Percentiles rank a stretch among this genome's conserved stretches.
Conservation (phyloP, 768 basidiomycete genomes). For the Boletus coccyginus region DNA sequence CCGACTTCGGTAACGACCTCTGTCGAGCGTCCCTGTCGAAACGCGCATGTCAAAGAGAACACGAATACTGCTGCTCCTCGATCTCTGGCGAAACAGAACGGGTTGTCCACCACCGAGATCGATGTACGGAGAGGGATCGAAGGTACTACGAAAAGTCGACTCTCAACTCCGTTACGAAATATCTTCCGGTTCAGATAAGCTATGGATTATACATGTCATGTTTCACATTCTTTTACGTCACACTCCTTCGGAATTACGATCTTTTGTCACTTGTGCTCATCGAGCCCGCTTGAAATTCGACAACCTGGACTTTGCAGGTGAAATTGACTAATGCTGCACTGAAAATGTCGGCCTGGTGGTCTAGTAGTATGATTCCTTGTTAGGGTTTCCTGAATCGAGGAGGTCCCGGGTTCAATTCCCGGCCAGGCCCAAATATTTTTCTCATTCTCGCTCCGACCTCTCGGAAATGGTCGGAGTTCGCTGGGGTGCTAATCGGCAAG, state of each 20-base stretch:
- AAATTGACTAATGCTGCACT: accelerated
- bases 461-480: constrained; percentile 3
- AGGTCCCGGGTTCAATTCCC: constrained; percentile 63
- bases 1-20: not conserved
- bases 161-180: constrained; percentile 30
- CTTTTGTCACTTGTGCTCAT: not conserved
- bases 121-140: constrained; percentile 27
- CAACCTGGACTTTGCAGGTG: not conserved
- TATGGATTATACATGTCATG: not conserved
- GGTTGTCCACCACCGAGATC: constrained; percentile 5
- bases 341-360: constrained; percentile 46
- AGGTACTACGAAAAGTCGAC: constrained; percentile 23
- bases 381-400: constrained; percentile 48
- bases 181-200: constrained; percentile 31
- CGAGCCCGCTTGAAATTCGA: not conserved
- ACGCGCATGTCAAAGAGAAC: constrained; percentile 15
- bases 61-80: not conserved
- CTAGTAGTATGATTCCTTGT: constrained; percentile 69
- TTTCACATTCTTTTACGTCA: constrained; percentile 9
- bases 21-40: constrained; percentile 18
- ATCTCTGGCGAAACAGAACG: constrained; percentile 16
- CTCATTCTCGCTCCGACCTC: not conserved
- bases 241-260: constrained; percentile 6
- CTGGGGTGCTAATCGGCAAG: not conserved
- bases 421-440: constrained; percentile 41